Percentiles rank a stretch among this genome's conserved stretches.
phyloP scores from a whole-genome alignment of 2,329 filamentous ascomycete species.

The Apiospora saccharicola region DNA sequence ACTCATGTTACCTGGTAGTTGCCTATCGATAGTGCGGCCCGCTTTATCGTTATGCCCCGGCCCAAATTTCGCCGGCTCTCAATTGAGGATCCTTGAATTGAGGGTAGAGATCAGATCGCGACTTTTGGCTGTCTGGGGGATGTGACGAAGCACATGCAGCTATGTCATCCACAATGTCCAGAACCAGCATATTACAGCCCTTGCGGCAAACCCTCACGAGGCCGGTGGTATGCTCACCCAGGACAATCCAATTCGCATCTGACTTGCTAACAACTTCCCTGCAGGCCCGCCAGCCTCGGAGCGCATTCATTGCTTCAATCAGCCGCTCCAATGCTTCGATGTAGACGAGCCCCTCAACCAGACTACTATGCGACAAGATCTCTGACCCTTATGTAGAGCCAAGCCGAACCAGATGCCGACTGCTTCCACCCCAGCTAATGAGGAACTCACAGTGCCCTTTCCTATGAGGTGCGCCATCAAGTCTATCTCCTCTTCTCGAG shows the following conservation, averaged over 20 bases:
- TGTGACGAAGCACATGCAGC: constrained; percentile 29
- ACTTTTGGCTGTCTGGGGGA: constrained; percentile 30
- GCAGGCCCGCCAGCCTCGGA: constrained; percentile 38
- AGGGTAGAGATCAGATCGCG: constrained; percentile 28
- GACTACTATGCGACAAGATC: neutral
- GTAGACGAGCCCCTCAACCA: constrained; percentile 32
- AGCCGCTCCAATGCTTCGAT: constrained; percentile 37
- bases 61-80: constrained; percentile 20
- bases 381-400: neutral
- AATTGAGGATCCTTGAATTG: constrained; percentile 16
- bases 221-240: constrained; percentile 38
- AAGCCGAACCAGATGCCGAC: neutral
- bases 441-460: constrained; percentile 22
- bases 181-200: constrained; percentile 40
- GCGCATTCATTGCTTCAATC: constrained; percentile 35
- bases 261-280: constrained; percentile 30
- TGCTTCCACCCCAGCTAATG: neutral
- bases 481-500: neutral
- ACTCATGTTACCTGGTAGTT: neutral
- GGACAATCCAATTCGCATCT: neutral
- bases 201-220: constrained; percentile 39
- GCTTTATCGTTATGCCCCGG: constrained; percentile 5
- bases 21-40: neutral
- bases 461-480: constrained; percentile 23
- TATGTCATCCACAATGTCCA: constrained; percentile 39